Evolutionary conservation across 352 stramenopile genomes (phyloP), one percentile per base, ranked within the genome.

Genomic region (Hyphochytrium catenoides): DNA sequence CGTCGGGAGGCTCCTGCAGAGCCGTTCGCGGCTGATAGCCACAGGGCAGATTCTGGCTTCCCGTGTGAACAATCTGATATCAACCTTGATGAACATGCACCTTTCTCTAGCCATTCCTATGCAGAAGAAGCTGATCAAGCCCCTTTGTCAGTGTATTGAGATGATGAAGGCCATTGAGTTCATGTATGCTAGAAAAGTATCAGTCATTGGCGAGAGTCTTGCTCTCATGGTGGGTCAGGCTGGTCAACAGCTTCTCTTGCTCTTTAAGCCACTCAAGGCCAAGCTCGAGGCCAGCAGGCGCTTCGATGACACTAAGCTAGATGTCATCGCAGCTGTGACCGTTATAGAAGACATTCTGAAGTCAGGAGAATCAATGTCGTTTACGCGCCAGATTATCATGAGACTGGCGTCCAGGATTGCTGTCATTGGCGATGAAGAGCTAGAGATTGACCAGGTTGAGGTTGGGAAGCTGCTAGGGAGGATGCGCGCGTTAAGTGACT

Each of bases 131-230:
- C 62, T 74, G 16, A 75, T 86, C 19, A 50, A 64, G n/a, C 69
- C 74, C 2, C 33, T 89, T 27, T 74, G 85, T 39, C 79, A 63
- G 8, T 83, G 79, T 33, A 74, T 89, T 31, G 71, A 88, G 27
- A 74, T 90, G 22, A 45, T 88, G 17, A 93, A 93, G 50, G 67
- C 69, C 2, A 72, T 93, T 21, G 75, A 93, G 46, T 86, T 88
- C 36, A 86, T 89, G 72, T 75, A 90, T 43, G 67, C 68, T 9
- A 51, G 70, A 11, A 84, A 84, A 39, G 79, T 78, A 44, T 66
- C 68, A 3, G 67, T 81, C 18, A 34, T 84, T 27, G 57, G 61
- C 0, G 67, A 84, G 43, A 74, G 54, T 9, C 60, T 59, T 11
- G 70, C 67, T 1, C 56, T 81, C 12, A 43, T 84, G 27, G 36